phyloP scores from a whole-genome alignment of 441 rosid genomes.

The Breynia disticha region DNA sequence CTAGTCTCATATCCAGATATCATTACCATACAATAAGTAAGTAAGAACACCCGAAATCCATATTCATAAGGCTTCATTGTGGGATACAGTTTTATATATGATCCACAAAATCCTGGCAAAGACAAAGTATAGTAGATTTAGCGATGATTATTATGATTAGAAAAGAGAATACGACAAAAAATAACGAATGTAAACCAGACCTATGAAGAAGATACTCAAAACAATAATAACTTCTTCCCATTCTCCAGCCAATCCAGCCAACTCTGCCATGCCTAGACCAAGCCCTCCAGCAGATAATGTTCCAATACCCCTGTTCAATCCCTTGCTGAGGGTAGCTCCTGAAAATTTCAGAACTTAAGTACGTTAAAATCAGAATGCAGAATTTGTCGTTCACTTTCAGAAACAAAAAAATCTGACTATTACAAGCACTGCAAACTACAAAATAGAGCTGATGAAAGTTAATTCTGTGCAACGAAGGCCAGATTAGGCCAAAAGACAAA shows the following conservation, averaged over 20 bases:
- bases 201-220: slow-evolving; percentile 68
- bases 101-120: slow-evolving; percentile 34
- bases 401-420: no score
- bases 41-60: slow-evolving; percentile 47
- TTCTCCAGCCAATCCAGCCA: slow-evolving; percentile 42
- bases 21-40: slow-evolving; percentile 52
- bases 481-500: not conserved
- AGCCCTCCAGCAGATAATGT: slow-evolving; percentile 84
- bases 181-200: slow-evolving; percentile 22
- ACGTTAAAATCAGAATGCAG: slow-evolving; percentile 2
- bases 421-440: no score
- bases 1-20: slow-evolving; percentile 38
- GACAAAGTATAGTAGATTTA: slow-evolving; percentile 6
- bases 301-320: slow-evolving; percentile 82
- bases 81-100: slow-evolving; percentile 44
- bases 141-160: not conserved
- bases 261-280: slow-evolving; percentile 71
- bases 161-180: slow-evolving; percentile 2
- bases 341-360: slow-evolving; percentile 6
- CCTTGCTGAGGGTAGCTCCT: slow-evolving; percentile 68
- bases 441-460: no score
- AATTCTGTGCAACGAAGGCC: no score
- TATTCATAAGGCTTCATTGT: slow-evolving; percentile 52
- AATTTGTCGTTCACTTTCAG: not conserved
- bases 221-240: slow-evolving; percentile 57